Evolutionary conservation across 805 yeast species (phyloP).

Genomic region (Isabelozyma gotoi): DNA sequence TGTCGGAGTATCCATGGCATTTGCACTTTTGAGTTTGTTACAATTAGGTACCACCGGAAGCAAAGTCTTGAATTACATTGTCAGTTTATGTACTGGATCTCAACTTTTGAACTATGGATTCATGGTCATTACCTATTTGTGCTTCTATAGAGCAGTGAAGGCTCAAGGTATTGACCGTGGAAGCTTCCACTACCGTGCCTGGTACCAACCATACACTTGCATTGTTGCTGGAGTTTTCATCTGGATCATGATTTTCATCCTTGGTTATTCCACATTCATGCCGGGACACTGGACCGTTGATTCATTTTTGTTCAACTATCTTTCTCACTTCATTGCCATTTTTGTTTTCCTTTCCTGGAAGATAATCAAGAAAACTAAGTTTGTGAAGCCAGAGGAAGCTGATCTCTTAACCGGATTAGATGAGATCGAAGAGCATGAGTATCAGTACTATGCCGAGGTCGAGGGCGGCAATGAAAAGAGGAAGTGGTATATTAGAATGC

Average conservation of each 20-base stretch:
- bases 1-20: conserved; percentile 39
- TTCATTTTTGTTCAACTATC: conserved; percentile 34
- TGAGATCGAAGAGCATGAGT: conserved; percentile 31
- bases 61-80: conserved; percentile 37
- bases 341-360: conserved; percentile 25
- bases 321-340: conserved; percentile 32
- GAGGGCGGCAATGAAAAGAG: background rate
- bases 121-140: conserved; percentile 35
- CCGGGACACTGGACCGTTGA: conserved; percentile 27
- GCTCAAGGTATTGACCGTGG: conserved; percentile 30
- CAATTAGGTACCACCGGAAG: conserved; percentile 14
- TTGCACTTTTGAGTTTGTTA: conserved; percentile 48
- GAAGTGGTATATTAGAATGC: background rate
- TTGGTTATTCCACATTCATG: conserved; percentile 32
- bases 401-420: conserved; percentile 28
- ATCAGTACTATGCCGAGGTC: conserved; percentile 8
- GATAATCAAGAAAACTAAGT: conserved; percentile 27
- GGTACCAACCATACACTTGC: conserved; percentile 27
- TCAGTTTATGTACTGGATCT: conserved; percentile 39
- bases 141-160: conserved; percentile 33
- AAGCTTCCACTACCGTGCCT: conserved; percentile 30
- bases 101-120: conserved; percentile 39
- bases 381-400: conserved; percentile 21
- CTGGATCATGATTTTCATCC: conserved; percentile 16
- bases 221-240: conserved; percentile 15